These are phyloP conservation scores for Hibiscus tridactylites DNA, from an alignment of 345 rosid species.

Conservation along the genomic window DNA sequence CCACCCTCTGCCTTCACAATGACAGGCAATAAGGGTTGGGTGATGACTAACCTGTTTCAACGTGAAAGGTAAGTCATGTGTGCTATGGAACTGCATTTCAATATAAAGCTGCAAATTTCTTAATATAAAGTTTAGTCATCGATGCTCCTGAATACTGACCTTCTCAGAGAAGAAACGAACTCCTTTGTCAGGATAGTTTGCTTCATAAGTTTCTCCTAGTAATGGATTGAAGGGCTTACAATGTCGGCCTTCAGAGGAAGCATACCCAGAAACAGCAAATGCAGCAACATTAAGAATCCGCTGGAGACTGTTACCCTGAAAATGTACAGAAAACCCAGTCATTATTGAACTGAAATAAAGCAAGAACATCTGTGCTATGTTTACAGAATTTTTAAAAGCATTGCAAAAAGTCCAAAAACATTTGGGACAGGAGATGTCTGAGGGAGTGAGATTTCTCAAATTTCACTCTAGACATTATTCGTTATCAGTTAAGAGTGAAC, in stretches of 20 bases:
- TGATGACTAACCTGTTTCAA: slow-evolving; percentile 90
- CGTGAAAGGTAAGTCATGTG: slow-evolving; percentile 5
- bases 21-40: slow-evolving; percentile 94
- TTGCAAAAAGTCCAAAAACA: not conserved
- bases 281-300: slow-evolving; percentile 88
- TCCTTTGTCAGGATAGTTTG: slow-evolving; percentile 86
- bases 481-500: not conserved
- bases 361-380: not conserved
- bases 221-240: slow-evolving; percentile 97
- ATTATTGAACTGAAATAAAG: slow-evolving; percentile 7
- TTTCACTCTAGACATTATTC: not conserved
- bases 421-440: not conserved
- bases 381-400: not conserved
- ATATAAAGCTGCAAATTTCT: not conserved
- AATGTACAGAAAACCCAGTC: slow-evolving; percentile 9
- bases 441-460: not conserved
- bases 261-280: slow-evolving; percentile 95
- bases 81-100: not conserved
- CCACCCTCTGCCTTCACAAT: slow-evolving; percentile 98
- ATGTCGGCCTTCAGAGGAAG: slow-evolving; percentile 87
- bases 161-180: slow-evolving; percentile 93
- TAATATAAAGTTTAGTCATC: not conserved
- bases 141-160: slow-evolving; percentile 33
- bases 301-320: slow-evolving; percentile 66
- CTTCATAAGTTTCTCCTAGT: slow-evolving; percentile 95